Base-by-base conservation (phyloP, 495 filamentous ascomycete genomes). In the Talaromyces nanjingensis region DNA sequence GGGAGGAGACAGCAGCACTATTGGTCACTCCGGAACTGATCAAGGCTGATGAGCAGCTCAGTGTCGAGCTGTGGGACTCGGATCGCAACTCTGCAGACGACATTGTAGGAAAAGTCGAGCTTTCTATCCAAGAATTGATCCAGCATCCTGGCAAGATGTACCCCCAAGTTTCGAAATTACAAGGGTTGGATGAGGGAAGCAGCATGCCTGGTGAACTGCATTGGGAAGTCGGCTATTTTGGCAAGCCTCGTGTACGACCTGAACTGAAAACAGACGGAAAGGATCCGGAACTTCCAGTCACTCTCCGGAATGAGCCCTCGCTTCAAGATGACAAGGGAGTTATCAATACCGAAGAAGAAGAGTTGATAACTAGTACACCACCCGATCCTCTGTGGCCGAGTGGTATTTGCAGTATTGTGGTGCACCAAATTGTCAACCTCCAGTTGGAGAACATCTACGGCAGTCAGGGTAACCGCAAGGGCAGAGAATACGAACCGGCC, bases 181-280 rank as follows among this genome's bases (percentile, higher is more conserved):
- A 82, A 14, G 92, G 92, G 9, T 83, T 93, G 70, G 88, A 93
- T 60, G 86, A 90, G 47, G 92, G 86, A 49, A 93, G 85, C 66
- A 84, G 84, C 62, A 97, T 98, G 93, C 93, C 93, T 0, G 93
- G 93, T 57, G 86, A 96, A 70, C 79, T 98, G 25, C 88, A 93
- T 72, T 97, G 93, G 93, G 93, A 97, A 72, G 92, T 97, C 52
- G 93, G 93, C 6, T 97, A 88, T 75, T 98, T 97, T 63, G 86
- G 86, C 62, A 97, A 96, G 77, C 90, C 93, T 4, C 84, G 91
- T 64, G 88, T 97, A 74, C 81, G 93, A 31, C 81, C 86, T 34
- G 92, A 91, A 27, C 78, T 98, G 45, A 80, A 90, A 7, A 96
- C 91, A 4, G 89, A 96, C 73, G 93, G 93, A 42, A 90, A 91